Percentiles rank a stretch among this genome's conserved stretches.
phyloP scores from a whole-genome alignment of 208 protist species.

The Acanthamoeba royreba region DNA sequence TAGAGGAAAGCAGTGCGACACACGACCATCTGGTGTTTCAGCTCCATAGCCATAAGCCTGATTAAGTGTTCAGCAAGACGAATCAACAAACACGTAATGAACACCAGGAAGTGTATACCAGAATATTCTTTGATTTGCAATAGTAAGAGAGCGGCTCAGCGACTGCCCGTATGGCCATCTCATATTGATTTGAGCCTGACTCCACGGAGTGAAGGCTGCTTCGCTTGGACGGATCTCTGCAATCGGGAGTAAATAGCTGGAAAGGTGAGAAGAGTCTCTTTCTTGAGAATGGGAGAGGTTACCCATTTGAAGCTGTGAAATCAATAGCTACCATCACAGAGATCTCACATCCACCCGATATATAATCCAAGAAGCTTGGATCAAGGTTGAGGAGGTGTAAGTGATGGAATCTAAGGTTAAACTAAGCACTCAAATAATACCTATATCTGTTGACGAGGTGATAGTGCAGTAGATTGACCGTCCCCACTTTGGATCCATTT shows the following conservation, averaged over 20 bases:
- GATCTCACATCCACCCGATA: conserved; percentile 70
- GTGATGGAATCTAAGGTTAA: no score
- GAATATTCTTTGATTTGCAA: neutral
- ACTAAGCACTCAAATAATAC: no score
- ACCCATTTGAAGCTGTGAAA: conserved; percentile 68
- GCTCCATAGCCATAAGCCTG: conserved; percentile 64
- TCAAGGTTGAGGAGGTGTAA: no score
- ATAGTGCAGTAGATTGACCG: neutral
- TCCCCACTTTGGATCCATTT: neutral
- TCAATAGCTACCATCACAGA: conserved; percentile 69
- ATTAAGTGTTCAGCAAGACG: neutral
- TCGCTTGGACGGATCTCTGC: neutral
- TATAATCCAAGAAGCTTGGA: conserved; percentile 63
- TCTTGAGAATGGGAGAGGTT: neutral
- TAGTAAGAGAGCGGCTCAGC: conserved; percentile 31
- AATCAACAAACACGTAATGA: no score
- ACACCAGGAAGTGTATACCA: no score
- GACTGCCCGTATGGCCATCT: conserved; percentile 42
- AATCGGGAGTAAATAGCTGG: neutral
- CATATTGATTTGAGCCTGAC: conserved; percentile 46
- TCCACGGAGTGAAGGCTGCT: neutral
- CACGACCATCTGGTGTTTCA: neutral
- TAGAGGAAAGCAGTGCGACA: conserved; percentile 71
- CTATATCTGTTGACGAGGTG: neutral
- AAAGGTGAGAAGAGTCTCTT: no score